A percentile compares a stretch with the other conserved stretches of the same genome.
phyloP scores from a whole-genome alignment of 75 land plant species.

The Cunninghamia lanceolata region DNA sequence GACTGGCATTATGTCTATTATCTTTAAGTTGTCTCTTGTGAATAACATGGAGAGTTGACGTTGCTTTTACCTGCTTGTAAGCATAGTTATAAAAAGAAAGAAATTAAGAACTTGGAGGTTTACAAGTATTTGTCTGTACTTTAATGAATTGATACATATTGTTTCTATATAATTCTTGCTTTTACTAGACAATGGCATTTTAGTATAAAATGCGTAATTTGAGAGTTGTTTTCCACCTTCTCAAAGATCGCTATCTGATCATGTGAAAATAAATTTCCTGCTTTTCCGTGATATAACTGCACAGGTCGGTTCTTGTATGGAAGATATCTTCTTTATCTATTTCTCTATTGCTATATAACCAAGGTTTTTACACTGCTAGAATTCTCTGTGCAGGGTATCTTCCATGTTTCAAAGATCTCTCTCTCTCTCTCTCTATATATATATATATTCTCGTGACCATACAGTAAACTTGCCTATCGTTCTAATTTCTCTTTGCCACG shows the following conservation, averaged over 20 bases:
- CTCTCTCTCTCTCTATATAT: no score
- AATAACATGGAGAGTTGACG: neutral
- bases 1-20: neutral
- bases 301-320: no score
- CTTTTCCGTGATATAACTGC: no score
- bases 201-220: neutral
- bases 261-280: neutral
- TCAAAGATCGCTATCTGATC: neutral
- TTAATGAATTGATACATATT: neutral
- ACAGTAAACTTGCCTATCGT: no score
- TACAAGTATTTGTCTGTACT: neutral
- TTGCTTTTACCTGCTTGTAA: neutral
- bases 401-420: neutral
- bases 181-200: neutral
- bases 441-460: no score
- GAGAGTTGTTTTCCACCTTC: neutral
- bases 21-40: neutral
- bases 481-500: no score
- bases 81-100: neutral
- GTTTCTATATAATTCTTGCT: neutral
- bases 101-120: neutral
- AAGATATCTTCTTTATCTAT: neutral
- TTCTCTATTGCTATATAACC: neutral
- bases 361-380: neutral
- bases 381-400: neutral